A percentile compares a stretch with the other conserved stretches of the same genome.
phyloP scores from a whole-genome alignment of 2,329 filamentous ascomycete species.

The Plectosphaerella plurivora region DNA sequence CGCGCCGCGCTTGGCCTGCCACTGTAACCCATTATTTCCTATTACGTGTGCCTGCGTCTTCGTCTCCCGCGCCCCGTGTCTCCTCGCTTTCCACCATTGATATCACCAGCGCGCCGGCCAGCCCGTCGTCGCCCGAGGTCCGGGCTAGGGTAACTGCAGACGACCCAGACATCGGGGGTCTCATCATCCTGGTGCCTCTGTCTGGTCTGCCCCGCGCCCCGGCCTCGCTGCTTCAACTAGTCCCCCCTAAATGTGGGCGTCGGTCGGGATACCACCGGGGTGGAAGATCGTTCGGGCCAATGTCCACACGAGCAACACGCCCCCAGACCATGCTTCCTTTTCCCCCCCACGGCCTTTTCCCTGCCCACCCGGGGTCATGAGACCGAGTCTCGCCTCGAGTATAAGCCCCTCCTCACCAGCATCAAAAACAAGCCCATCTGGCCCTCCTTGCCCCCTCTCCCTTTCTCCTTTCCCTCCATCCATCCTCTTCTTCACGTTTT shows the following conservation, averaged over 20 bases:
- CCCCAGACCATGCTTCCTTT: conserved; percentile 13
- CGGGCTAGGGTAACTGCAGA: too few species aligned
- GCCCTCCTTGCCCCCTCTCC: conserved; percentile 4
- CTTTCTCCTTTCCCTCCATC: conserved; percentile 5
- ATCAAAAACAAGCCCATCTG: too few species aligned
- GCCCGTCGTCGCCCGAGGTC: too few species aligned
- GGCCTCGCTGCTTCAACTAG: background rate
- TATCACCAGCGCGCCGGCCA: background rate
- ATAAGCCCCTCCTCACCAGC: conserved; percentile 10
- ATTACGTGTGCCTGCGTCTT: conserved; percentile 2
- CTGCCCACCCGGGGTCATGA: conserved; percentile 25
- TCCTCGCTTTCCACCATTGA: conserved; percentile 2
- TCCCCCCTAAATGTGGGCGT: background rate
- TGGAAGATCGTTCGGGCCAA: conserved; percentile 30
- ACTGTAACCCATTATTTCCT: background rate
- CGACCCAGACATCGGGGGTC: too few species aligned
- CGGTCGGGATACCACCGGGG: conserved; percentile 1
- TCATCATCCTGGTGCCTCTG: too few species aligned
- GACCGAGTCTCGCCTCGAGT: conserved; percentile 20
- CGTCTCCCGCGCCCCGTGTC: background rate
- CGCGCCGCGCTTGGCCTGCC: background rate
- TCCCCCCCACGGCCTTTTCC: conserved; percentile 19
- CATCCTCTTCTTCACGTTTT: conserved; percentile 1
- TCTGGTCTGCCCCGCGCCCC: background rate
- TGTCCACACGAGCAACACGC: conserved; percentile 26